Evolutionary conservation across 2,329 filamentous ascomycete species (phyloP).

Genomic region (Ophiosphaerella korrae): DNA sequence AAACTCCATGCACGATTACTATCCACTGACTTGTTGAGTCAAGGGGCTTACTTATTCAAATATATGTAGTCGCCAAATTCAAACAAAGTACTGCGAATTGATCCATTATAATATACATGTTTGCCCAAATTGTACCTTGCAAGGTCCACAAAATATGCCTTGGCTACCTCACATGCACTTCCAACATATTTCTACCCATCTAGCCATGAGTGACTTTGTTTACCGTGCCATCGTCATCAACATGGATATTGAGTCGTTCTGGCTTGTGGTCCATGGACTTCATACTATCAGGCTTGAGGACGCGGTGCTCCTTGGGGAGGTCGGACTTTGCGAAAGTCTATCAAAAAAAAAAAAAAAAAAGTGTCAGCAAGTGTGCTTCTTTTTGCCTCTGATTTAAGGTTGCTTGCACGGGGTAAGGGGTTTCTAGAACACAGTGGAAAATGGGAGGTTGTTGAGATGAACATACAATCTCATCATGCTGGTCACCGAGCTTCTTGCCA

Average conservation of each 20-base stretch:
- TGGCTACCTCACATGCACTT: too few relatives aligned
- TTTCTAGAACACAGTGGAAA: neutral
- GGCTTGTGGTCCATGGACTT: conserved; percentile 55
- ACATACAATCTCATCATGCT: conserved; percentile 51
- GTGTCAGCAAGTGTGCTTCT: neutral
- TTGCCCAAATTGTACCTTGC: too few relatives aligned
- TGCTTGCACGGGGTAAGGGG: neutral
- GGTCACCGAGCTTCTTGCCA: conserved; percentile 59
- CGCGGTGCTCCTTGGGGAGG: conserved; percentile 54
- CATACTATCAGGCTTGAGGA: conserved; percentile 54
- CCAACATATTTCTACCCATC: too few relatives aligned
- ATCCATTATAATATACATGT: too few relatives aligned
- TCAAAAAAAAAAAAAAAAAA: neutral
- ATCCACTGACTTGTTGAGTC: too few relatives aligned
- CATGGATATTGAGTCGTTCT: conserved; percentile 56
- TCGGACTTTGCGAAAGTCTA: conserved; percentile 59
- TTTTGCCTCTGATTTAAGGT: neutral
- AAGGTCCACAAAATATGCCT: too few relatives aligned
- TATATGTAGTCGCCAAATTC: too few relatives aligned
- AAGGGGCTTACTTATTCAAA: too few relatives aligned
- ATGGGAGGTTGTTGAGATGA: neutral
- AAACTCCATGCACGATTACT: too few relatives aligned
- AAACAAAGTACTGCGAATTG: too few relatives aligned
- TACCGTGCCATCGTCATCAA: conserved; percentile 55
- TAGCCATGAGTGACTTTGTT: conserved; percentile 55